Conservation (phyloP, 2,329 filamentous ascomycete genomes). For the Phialemoniopsis sp. region DNA sequence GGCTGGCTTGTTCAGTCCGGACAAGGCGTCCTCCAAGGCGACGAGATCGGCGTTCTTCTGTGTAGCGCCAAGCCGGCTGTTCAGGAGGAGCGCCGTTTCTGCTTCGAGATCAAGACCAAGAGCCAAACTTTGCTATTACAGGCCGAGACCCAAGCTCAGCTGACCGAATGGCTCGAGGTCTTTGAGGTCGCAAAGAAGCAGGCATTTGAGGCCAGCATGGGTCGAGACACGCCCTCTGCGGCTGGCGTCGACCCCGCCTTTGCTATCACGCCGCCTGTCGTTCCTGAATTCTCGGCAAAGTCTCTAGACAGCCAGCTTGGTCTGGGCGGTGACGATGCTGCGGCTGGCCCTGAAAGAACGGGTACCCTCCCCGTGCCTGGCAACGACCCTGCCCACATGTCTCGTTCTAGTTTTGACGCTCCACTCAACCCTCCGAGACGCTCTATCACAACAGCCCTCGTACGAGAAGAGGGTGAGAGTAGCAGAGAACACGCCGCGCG, state of each 20-base stretch:
- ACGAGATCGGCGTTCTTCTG: constrained; percentile 90
- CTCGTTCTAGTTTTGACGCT: constrained; percentile 72
- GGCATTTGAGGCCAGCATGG: constrained; percentile 72
- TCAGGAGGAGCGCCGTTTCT: constrained; percentile 90
- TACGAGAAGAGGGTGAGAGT: constrained; percentile 66
- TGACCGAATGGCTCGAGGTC: constrained; percentile 91
- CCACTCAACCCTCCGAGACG: constrained; percentile 40
- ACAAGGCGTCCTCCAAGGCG: constrained; percentile 88
- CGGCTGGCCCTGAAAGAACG: constrained; percentile 48
- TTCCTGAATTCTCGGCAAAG: constrained; percentile 87
- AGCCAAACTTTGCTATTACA: constrained; percentile 86
- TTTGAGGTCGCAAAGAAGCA: constrained; percentile 94
- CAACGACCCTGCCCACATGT: constrained; percentile 45
- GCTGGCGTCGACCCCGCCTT: constrained; percentile 71
- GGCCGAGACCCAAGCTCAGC: constrained; percentile 84
- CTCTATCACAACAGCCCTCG: constrained; percentile 50
- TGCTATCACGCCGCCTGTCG: constrained; percentile 81
- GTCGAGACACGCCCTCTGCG: constrained; percentile 39
- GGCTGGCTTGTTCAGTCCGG: constrained; percentile 85
- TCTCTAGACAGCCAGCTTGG: constrained; percentile 39
- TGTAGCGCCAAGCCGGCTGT: constrained; percentile 90
- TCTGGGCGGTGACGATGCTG: constrained; percentile 38
- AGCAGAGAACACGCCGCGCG: constrained; percentile 78
- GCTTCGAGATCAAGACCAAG: constrained; percentile 98
- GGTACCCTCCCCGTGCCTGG: constrained; percentile 63